phyloP scores from a whole-genome alignment of 352 stramenopile genomes.

The Pythium brassicae region DNA sequence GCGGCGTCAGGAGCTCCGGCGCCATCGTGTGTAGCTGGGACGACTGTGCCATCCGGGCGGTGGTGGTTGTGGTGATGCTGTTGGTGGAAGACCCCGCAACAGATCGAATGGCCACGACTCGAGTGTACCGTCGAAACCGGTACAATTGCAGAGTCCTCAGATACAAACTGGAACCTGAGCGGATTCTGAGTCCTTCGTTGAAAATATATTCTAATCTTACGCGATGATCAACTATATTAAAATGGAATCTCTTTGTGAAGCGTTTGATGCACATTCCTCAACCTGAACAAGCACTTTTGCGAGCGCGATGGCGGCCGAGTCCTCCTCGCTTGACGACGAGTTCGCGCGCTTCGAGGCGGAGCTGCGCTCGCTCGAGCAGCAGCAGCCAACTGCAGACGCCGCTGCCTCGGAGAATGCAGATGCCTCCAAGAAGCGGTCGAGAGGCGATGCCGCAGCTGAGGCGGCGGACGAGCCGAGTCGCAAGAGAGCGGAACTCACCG shows the following conservation, averaged over 20 bases:
- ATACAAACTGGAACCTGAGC: background rate
- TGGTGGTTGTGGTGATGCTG: background rate
- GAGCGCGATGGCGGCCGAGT: background rate
- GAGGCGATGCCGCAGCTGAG: slow-evolving; percentile 13
- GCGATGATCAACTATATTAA: too few species aligned
- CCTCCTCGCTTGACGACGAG: slow-evolving; percentile 56
- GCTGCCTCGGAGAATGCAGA: background rate
- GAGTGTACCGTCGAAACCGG: too few species aligned
- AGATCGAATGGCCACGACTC: too few species aligned
- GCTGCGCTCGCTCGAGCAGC: slow-evolving; percentile 68
- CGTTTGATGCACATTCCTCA: background rate
- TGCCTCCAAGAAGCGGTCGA: slow-evolving; percentile 26
- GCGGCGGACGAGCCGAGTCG: slow-evolving; percentile 8
- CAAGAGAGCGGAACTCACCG: slow-evolving; percentile 26
- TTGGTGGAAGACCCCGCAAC: background rate
- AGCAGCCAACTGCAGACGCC: slow-evolving; percentile 1
- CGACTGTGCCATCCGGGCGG: background rate
- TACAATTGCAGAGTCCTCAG: background rate
- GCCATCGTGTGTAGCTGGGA: slow-evolving; percentile 4
- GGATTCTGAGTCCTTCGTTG: background rate
- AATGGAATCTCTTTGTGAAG: background rate
- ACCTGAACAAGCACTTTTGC: background rate
- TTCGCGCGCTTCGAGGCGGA: slow-evolving; percentile 82
- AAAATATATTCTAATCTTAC: too few species aligned
- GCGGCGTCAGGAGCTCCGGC: slow-evolving; percentile 31